Conservation (phyloP, 306 rosid genomes). For the Acacia melanoxylon region DNA sequence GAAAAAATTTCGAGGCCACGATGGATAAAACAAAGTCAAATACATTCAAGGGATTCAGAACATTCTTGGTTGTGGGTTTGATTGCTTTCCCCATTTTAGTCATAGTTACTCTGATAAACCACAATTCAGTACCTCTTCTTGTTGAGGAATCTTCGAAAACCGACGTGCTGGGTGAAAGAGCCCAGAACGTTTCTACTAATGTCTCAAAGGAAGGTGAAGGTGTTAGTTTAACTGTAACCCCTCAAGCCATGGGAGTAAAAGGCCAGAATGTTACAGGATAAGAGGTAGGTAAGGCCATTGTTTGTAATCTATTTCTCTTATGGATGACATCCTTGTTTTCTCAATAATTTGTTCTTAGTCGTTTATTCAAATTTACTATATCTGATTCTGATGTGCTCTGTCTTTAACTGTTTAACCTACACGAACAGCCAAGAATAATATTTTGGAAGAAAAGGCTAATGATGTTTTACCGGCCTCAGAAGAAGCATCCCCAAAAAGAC, state of each 20-base stretch:
- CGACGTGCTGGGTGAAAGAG: not conserved
- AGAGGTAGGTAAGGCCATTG: constrained; percentile 22
- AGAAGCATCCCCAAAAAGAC: not conserved
- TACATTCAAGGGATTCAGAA: constrained; percentile 9
- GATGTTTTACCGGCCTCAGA: not conserved
- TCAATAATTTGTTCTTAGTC: not conserved
- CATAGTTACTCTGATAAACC: not conserved
- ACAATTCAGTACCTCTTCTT: not conserved
- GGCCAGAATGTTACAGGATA: constrained; percentile 7
- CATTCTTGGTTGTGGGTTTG: not conserved
- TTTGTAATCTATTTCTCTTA: not conserved
- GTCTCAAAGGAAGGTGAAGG: not conserved
- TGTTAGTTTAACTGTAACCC: not conserved
- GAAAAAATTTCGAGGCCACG: not conserved
- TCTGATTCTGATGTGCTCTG: not conserved
- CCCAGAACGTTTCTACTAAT: not conserved
- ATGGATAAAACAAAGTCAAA: constrained; percentile 9
- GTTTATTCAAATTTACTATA: too few species aligned
- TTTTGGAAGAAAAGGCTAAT: not conserved
- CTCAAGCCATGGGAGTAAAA: not conserved
- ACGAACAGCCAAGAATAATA: not conserved
- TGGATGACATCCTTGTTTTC: not conserved
- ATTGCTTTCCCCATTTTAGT: constrained; percentile 4
- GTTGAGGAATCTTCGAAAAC: not conserved
- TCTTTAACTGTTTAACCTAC: not conserved